Percentiles rank a stretch among this genome's conserved stretches.
phyloP scores from a whole-genome alignment of 768 basidiomycete species.

The Exidia glandulosa region DNA sequence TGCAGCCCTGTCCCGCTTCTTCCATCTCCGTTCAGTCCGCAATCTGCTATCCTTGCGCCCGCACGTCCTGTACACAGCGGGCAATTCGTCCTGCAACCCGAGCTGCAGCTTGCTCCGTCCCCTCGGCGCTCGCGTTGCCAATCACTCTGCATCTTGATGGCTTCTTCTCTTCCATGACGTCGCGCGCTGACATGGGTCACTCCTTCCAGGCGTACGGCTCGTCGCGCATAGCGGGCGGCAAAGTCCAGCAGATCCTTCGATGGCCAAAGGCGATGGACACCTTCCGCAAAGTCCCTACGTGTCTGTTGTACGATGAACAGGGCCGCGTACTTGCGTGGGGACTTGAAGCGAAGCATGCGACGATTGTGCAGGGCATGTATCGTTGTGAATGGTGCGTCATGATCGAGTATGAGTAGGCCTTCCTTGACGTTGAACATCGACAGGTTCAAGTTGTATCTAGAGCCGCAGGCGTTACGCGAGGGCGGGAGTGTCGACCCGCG shows the following conservation, averaged over 20 bases:
- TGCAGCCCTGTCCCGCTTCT: not conserved
- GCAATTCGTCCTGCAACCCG: no score
- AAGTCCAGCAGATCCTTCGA: slow-evolving; percentile 71
- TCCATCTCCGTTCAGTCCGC: no score
- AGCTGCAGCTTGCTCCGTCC: no score
- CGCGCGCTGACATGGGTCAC: not conserved
- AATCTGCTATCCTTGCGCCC: no score
- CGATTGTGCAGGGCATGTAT: slow-evolving; percentile 50
- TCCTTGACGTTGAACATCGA: not conserved
- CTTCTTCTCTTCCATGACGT: no score
- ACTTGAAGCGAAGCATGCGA: slow-evolving; percentile 74
- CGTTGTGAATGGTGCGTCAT: slow-evolving; percentile 42
- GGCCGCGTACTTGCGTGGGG: slow-evolving; percentile 78
- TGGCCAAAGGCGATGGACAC: slow-evolving; percentile 85
- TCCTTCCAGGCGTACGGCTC: slow-evolving; percentile 68
- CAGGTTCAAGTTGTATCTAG: slow-evolving; percentile 81
- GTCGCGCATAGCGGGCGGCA: slow-evolving; percentile 67
- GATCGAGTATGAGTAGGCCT: not conserved
- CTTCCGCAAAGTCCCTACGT: slow-evolving; percentile 80
- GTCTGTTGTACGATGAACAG: slow-evolving; percentile 65
- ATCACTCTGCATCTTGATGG: no score
- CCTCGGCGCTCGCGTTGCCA: no score
- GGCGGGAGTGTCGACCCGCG: slow-evolving; percentile 62
- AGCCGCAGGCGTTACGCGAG: slow-evolving; percentile 70
- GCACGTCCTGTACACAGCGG: no score